Percentiles rank a stretch among this genome's conserved stretches.
Conservation (phyloP, 768 basidiomycete species). For the Leccinum imitatum region DNA sequence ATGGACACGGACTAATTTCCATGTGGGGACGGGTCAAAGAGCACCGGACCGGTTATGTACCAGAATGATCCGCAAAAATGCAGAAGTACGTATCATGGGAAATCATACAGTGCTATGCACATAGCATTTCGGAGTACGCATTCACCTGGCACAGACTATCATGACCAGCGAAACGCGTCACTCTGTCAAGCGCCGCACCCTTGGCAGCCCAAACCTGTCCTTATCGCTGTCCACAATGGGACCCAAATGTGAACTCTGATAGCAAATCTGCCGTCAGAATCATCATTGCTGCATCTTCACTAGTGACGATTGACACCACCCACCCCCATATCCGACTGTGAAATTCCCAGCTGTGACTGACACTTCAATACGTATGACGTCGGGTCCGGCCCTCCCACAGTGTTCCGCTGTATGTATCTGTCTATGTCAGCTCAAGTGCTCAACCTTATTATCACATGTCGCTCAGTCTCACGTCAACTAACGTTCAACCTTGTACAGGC, state of each 20-base stretch:
- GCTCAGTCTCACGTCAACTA: background rate
- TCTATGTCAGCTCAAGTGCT: background rate
- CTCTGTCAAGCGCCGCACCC: background rate
- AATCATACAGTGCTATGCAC: background rate
- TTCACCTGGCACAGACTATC: background rate
- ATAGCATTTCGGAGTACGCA: background rate
- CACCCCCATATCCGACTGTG: conserved; percentile 4
- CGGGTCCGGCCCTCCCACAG: background rate
- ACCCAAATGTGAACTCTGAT: background rate
- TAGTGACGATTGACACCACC: background rate
- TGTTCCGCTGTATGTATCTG: background rate
- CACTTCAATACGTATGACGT: background rate
- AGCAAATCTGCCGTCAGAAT: conserved; percentile 1
- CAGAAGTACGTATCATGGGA: background rate
- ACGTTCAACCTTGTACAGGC: background rate
- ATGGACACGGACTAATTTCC: background rate
- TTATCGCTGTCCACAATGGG: background rate
- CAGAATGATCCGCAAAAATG: background rate
- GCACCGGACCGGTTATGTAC: background rate
- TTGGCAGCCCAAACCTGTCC: background rate
- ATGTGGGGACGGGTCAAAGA: background rate
- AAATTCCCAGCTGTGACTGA: conserved; percentile 10
- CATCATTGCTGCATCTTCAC: background rate
- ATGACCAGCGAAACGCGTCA: background rate
- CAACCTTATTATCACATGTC: background rate